Evolutionary conservation across 2,329 filamentous ascomycete species (phyloP).

Genomic region (Elsinoe arachidis): DNA sequence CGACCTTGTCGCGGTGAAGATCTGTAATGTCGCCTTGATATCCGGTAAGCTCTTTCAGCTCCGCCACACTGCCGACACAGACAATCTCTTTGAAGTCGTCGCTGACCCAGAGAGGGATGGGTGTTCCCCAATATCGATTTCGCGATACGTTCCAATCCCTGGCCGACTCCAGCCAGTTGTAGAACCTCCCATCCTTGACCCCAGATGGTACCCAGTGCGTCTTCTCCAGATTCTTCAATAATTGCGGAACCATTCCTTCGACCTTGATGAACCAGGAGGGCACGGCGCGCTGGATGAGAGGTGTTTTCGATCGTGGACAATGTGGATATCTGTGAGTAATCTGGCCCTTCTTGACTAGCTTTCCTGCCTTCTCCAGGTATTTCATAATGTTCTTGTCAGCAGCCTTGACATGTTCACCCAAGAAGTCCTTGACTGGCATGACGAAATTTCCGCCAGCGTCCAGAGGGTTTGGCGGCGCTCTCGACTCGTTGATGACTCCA

Average conservation of each 20-base stretch:
- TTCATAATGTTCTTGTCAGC: slow-evolving; percentile 93
- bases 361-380: slow-evolving; percentile 65
- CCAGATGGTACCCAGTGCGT: slow-evolving; percentile 88
- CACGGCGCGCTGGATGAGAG: slow-evolving; percentile 84
- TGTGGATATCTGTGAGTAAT: slow-evolving; percentile 87
- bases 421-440: slow-evolving; percentile 67
- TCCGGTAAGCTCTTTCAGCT: slow-evolving; percentile 79
- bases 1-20: slow-evolving; percentile 85
- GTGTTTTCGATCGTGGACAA: slow-evolving; percentile 91
- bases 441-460: slow-evolving; percentile 76
- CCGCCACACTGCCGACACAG: slow-evolving; percentile 74
- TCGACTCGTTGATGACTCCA: slow-evolving; percentile 67
- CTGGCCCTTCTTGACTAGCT: slow-evolving; percentile 76
- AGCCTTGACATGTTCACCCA: slow-evolving; percentile 79
- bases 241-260: slow-evolving; percentile 69
- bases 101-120: slow-evolving; percentile 84
- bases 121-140: slow-evolving; percentile 93
- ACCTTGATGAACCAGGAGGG: slow-evolving; percentile 95
- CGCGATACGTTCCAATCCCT: slow-evolving; percentile 93
- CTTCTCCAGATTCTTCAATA: slow-evolving; percentile 81
- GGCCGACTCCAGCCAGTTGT: slow-evolving; percentile 83
- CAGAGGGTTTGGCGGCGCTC: slow-evolving; percentile 83
- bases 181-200: slow-evolving; percentile 86
- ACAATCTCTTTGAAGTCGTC: slow-evolving; percentile 81
- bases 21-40: slow-evolving; percentile 74